Conservation (phyloP, 2,329 filamentous ascomycete species). For the Grosmannia huntii region DNA sequence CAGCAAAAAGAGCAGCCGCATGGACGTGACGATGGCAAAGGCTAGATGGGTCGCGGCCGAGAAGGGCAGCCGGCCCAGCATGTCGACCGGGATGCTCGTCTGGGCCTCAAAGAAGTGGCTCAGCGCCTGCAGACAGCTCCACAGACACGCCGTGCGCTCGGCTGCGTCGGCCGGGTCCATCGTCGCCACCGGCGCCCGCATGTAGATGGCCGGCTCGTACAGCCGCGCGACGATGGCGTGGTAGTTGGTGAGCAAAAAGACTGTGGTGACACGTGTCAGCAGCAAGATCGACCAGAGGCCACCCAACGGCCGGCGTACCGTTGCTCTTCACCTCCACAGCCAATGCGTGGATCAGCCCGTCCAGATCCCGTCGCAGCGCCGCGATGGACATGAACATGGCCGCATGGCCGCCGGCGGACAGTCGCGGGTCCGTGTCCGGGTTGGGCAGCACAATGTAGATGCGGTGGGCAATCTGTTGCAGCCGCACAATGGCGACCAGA, state of each 20-base stretch:
- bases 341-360: constrained; percentile 11
- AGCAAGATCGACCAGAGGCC: neutral
- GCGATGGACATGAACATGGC: constrained; percentile 22
- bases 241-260: constrained; percentile 22
- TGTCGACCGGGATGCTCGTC: constrained; percentile 14
- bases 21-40: constrained; percentile 22
- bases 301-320: constrained; percentile 9
- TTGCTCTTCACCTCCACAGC: constrained; percentile 13
- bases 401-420: constrained; percentile 11
- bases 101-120: constrained; percentile 17
- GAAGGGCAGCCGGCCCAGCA: constrained; percentile 20
- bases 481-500: constrained; percentile 20
- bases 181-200: constrained; percentile 12
- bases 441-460: constrained; percentile 16
- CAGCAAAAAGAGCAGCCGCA: constrained; percentile 21
- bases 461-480: constrained; percentile 22
- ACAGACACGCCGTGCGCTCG: constrained; percentile 22
- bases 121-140: constrained; percentile 21
- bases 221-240: constrained; percentile 20
- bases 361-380: constrained; percentile 20
- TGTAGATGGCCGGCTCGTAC: constrained; percentile 24
- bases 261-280: constrained; percentile 12
- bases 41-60: constrained; percentile 17
- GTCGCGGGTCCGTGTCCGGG: constrained; percentile 10
- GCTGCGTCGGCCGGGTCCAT: constrained; percentile 11